Base-by-base conservation (phyloP, 306 rosid genomes). In the Alnus glutinosa region DNA sequence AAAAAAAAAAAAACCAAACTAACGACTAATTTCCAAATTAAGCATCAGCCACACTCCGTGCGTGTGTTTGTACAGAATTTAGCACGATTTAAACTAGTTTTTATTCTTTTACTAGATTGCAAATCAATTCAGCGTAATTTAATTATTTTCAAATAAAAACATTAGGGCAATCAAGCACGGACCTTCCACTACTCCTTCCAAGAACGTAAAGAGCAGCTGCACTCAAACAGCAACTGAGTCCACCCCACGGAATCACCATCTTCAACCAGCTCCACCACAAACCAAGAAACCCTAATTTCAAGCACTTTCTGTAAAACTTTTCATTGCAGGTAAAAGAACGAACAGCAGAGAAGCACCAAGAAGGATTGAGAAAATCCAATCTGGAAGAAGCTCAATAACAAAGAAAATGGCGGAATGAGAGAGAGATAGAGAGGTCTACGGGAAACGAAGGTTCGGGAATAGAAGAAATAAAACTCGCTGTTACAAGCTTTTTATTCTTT, bases 101-200 rank as follows among this genome's bases (percentile, higher is more conserved):
- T 70, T 10, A 46, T 77, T 57, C 39, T 28, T 47, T 36, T 77
- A 70, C 70, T 13, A 10, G 0, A 44, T 49, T 70, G 32, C 10
- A 4, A 70, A 8, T 54, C 37, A 63, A 47, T 59, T 47, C 42
- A 54, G 23, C 4, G 12, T 28, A 10, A n/a, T 58, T 14, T 28
- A 49, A 14, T 63, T 10, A 18, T 19, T 71, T 73, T 7, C 63
- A 52, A 52, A 63, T 61, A 50, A 7, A 15, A 7, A 7, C 49
- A 70, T 54, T 44, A 4, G 2, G 11, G 57, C 47, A 81, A 63
- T 6, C 37, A 37, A 73, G 76, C 28, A 71, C 78, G 23, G 44
- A 90, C 99, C 98, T 90, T 85, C 98, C 96, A 87, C 94, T 93
- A 77, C 96, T 89, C 86, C 99, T 89, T 54, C 99, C 99, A 50